Evolutionary conservation across 139 green algal species (phyloP).

Genomic region (Penium margaritaceum): DNA sequence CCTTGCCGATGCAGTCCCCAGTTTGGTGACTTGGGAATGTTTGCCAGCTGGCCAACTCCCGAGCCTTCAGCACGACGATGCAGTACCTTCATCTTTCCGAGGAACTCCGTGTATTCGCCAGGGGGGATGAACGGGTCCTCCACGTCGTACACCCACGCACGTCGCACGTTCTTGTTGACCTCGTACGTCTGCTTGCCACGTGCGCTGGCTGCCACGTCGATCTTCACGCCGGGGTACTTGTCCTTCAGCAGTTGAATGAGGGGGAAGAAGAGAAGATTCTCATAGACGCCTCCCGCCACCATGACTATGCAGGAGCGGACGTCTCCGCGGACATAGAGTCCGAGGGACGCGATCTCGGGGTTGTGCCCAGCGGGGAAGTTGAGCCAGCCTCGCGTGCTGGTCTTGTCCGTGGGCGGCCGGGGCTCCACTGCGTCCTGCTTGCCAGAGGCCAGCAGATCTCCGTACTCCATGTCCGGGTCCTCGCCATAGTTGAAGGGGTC

Average conservation of each 20-base stretch:
- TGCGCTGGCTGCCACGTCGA: constrained; percentile 35
- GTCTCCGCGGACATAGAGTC: constrained; percentile 36
- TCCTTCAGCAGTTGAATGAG: constrained; percentile 39
- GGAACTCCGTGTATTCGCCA: constrained; percentile 36
- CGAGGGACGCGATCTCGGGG: constrained; percentile 37
- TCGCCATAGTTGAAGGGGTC: constrained; percentile 36
- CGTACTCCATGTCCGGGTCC: constrained; percentile 32
- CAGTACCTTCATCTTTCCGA: constrained; percentile 41
- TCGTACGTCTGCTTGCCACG: constrained; percentile 44
- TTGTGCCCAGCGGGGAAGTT: constrained; percentile 19
- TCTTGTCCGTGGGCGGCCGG: constrained; percentile 18
- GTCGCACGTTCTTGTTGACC: constrained; percentile 44
- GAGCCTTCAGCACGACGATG: no score
- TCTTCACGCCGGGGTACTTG: constrained; percentile 31
- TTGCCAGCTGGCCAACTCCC: no score
- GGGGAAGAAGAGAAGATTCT: constrained; percentile 47
- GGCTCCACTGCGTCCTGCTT: constrained; percentile 26
- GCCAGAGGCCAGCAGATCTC: constrained; percentile 29
- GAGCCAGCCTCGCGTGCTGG: constrained; percentile 5
- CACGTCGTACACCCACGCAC: constrained; percentile 28
- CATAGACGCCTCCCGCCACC: constrained; percentile 38
- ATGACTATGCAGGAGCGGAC: constrained; percentile 12
- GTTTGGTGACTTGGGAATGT: background rate
- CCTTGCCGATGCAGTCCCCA: background rate
- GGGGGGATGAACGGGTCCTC: constrained; percentile 32